phyloP scores from a whole-genome alignment of 2,329 filamentous ascomycete genomes.

The Dactylellina drechsleri region DNA sequence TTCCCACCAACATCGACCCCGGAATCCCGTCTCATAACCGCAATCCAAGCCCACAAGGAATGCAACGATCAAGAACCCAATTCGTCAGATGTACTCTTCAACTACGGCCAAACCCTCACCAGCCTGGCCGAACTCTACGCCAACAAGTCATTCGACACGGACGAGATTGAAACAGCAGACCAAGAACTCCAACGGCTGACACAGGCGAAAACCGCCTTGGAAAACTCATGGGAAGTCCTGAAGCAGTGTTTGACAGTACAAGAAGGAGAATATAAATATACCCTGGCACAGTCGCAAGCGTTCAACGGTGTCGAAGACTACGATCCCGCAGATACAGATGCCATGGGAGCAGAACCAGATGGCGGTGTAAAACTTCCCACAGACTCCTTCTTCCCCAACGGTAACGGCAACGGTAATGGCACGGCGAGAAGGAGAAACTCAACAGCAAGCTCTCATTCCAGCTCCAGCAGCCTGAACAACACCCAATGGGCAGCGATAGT shows the following conservation, averaged over 20 bases:
- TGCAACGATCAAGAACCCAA: constrained; percentile 38
- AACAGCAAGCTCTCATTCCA: constrained; percentile 15
- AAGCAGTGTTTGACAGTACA: constrained; percentile 54
- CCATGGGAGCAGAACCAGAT: background rate
- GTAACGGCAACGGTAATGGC: background rate
- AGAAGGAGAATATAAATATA: constrained; percentile 52
- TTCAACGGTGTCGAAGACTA: constrained; percentile 16
- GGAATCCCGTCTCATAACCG: constrained; percentile 36
- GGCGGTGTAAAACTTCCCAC: constrained; percentile 19
- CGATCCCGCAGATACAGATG: constrained; percentile 21
- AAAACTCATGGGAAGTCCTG: constrained; percentile 54
- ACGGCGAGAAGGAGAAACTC: constrained; percentile 26
- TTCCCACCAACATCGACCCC: constrained; percentile 35
- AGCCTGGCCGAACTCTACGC: constrained; percentile 55
- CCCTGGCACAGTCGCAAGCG: constrained; percentile 20
- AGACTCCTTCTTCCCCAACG: background rate
- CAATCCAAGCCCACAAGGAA: constrained; percentile 33
- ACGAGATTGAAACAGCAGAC: constrained; percentile 15
- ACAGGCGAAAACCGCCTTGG: constrained; percentile 44
- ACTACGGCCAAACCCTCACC: constrained; percentile 47
- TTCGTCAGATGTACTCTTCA: constrained; percentile 45
- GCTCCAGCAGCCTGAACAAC: constrained; percentile 9
- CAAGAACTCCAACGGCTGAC: constrained; percentile 24
- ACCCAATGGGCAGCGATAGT: constrained; percentile 53
- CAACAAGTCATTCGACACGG: constrained; percentile 39